A percentile compares a stretch with the other conserved stretches of the same genome.
phyloP scores from a whole-genome alignment of 2,329 filamentous ascomycete genomes.

The Scedosporium minutisporum region DNA sequence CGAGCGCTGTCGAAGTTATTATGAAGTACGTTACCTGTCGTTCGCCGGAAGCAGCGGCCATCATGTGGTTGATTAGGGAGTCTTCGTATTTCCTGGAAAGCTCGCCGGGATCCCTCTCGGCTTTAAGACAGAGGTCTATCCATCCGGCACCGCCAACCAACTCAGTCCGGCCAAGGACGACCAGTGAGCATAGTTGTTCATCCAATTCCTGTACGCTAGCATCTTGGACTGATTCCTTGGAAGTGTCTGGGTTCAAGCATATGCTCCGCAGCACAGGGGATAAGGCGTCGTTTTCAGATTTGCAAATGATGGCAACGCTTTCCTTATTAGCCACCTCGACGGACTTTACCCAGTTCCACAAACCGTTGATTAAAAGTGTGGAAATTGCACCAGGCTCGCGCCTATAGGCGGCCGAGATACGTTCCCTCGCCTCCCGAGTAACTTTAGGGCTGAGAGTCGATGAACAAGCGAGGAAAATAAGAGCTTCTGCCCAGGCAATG shows the following conservation, averaged over 20 bases:
- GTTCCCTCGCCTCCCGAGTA: conserved; percentile 51
- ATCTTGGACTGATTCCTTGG: conserved; percentile 27
- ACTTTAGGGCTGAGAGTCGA: conserved; percentile 49
- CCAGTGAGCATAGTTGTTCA: conserved; percentile 62
- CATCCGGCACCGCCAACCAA: conserved; percentile 71
- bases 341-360: conserved; percentile 72
- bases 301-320: conserved; percentile 55
- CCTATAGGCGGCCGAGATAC: conserved; percentile 57
- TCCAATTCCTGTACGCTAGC: conserved; percentile 45
- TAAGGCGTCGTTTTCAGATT: conserved; percentile 55
- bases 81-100: conserved; percentile 58
- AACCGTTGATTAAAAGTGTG: conserved; percentile 54
- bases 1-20: not conserved
- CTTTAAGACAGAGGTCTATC: conserved; percentile 79
- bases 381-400: conserved; percentile 48
- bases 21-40: conserved; percentile 36
- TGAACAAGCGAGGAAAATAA: conserved; percentile 69
- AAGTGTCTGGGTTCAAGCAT: conserved; percentile 46
- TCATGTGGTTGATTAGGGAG: conserved; percentile 59
- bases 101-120: conserved; percentile 71
- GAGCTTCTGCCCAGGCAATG: conserved; percentile 71
- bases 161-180: conserved; percentile 69
- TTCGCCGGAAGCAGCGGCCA: conserved; percentile 33
- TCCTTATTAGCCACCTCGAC: conserved; percentile 69
- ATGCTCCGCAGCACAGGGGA: conserved; percentile 52